These are phyloP conservation scores for Lasiodiplodia theobromae DNA, from an alignment of 2,329 filamentous ascomycete genomes.

Conservation along the genomic window DNA sequence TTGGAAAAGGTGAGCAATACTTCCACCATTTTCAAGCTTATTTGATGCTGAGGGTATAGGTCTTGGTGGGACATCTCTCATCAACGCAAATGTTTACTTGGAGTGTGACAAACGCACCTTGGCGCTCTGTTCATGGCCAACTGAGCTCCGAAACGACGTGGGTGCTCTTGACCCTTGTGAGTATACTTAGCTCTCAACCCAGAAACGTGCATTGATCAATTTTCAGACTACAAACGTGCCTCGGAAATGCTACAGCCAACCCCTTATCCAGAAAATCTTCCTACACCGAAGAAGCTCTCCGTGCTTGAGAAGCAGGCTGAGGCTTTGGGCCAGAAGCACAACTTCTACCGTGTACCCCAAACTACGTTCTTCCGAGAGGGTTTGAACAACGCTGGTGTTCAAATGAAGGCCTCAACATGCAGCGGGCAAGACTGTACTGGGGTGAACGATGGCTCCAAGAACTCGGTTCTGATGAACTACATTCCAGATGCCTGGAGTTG, in stretches of 20 bases:
- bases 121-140: conserved; percentile 64
- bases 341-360: conserved; percentile 64
- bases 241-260: conserved; percentile 65
- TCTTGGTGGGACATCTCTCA: conserved; percentile 69
- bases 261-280: conserved; percentile 65
- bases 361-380: conserved; percentile 70
- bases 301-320: conserved; percentile 65
- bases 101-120: conserved; percentile 64
- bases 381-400: conserved; percentile 68
- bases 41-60: conserved; percentile 44
- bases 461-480: conserved; percentile 70
- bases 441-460: conserved; percentile 73
- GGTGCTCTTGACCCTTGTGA: conserved; percentile 58
- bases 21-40: no score
- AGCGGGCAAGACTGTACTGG: conserved; percentile 70
- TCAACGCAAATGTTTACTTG: conserved; percentile 73
- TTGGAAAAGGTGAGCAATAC: conserved; percentile 60
- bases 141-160: conserved; percentile 57
- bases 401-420: conserved; percentile 66
- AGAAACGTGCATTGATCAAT: conserved; percentile 6
- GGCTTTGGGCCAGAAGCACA: conserved; percentile 57
- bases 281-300: conserved; percentile 63
- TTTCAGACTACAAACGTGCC: conserved; percentile 64
- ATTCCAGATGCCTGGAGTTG: conserved; percentile 74
- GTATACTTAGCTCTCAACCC: conserved; percentile 32